These are phyloP conservation scores for Agaricus subrufescens DNA, from an alignment of 768 basidiomycete species.

Conservation along the genomic window DNA sequence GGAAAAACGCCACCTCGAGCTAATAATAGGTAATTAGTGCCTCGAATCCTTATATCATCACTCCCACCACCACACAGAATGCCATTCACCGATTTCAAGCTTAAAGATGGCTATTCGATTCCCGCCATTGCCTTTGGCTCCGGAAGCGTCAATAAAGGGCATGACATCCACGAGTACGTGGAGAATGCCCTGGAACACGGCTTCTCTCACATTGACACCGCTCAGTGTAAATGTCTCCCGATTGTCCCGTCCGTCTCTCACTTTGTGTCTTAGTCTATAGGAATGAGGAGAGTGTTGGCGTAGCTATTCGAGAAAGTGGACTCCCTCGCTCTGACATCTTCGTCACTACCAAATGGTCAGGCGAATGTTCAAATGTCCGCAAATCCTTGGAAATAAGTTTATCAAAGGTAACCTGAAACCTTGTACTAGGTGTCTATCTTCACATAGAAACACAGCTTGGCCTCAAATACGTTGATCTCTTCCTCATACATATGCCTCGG, in stretches of 20 bases:
- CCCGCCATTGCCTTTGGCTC: conserved; percentile 63
- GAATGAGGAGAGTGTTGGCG: conserved; percentile 29
- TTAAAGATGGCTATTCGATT: conserved; percentile 44
- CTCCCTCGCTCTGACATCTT: conserved; percentile 40
- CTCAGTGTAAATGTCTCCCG: conserved; percentile 36
- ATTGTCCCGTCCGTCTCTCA: neutral
- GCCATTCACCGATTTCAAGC: conserved; percentile 32
- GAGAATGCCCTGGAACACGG: conserved; percentile 55
- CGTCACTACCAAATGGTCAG: conserved; percentile 51
- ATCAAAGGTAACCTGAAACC: conserved; percentile 32
- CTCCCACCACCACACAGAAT: conserved; percentile 16
- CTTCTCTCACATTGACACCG: conserved; percentile 62
- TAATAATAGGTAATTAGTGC: no score
- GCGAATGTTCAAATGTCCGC: conserved; percentile 28
- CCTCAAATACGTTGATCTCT: conserved; percentile 58
- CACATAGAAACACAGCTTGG: conserved; percentile 42
- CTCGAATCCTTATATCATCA: neutral
- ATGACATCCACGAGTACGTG: conserved; percentile 50
- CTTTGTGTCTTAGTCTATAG: conserved; percentile 26
- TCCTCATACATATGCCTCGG: conserved; percentile 58
- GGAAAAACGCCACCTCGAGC: no score
- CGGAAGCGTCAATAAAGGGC: conserved; percentile 39
- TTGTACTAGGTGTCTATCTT: neutral
- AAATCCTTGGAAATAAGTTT: conserved; percentile 44
- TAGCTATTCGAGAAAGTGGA: conserved; percentile 31